These are phyloP conservation scores for Claviceps citrina DNA, from an alignment of 2,329 filamentous ascomycete genomes.

Conservation along the genomic window DNA sequence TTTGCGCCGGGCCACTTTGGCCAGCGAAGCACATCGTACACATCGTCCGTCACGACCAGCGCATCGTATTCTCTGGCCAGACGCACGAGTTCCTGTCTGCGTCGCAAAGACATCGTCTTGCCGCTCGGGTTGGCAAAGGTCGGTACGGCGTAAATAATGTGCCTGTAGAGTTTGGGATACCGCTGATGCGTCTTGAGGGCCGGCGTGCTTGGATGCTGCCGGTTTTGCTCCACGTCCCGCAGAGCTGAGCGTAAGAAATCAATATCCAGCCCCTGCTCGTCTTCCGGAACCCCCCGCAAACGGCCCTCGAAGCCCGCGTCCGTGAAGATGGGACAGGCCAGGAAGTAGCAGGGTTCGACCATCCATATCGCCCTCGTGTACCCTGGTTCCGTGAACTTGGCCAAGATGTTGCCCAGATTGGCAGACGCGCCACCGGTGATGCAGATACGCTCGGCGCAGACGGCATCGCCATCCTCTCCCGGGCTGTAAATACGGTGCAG, in stretches of 20 bases:
- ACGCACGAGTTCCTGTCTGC: constrained; percentile 54
- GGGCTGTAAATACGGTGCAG: constrained; percentile 28
- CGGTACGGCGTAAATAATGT: constrained; percentile 78
- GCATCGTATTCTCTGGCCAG: constrained; percentile 67
- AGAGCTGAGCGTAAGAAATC: constrained; percentile 25
- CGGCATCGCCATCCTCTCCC: neutral
- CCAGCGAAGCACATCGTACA: constrained; percentile 90
- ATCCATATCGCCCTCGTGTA: constrained; percentile 67
- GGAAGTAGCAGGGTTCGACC: constrained; percentile 67
- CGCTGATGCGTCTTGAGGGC: constrained; percentile 2
- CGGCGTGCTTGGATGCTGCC: constrained; percentile 9
- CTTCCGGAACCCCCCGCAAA: constrained; percentile 57
- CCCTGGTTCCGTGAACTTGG: constrained; percentile 64
- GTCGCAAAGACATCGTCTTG: constrained; percentile 58
- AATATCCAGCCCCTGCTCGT: constrained; percentile 62
- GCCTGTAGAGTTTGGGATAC: constrained; percentile 56
- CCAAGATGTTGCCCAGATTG: constrained; percentile 60
- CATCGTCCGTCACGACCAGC: constrained; percentile 76
- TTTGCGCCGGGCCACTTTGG: constrained; percentile 30
- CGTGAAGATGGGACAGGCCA: constrained; percentile 74
- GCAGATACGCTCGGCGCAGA: constrained; percentile 42
- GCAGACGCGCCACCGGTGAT: constrained; percentile 79
- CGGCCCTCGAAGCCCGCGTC: constrained; percentile 59
- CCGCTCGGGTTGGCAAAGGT: constrained; percentile 82
- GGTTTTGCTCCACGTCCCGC: constrained; percentile 13